Conservation (phyloP, 192 early-diverging fungal species). For the Geranomyces michiganensis region DNA sequence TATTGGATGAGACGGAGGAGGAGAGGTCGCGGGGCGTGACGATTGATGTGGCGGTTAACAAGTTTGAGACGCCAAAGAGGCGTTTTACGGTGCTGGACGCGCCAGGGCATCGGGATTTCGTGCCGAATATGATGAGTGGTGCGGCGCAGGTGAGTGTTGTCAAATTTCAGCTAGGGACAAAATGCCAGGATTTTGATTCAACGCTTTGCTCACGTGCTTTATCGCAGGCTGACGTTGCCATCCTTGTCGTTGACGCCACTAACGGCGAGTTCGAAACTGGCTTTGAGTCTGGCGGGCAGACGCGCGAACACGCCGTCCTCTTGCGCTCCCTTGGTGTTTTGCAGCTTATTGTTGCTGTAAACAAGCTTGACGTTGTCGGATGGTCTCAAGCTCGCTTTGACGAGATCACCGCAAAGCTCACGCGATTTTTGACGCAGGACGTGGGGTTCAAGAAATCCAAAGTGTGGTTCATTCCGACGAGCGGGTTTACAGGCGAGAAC, state of each 20-base stretch:
- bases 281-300: conserved; percentile 92
- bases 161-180: too few species aligned
- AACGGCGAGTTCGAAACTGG: conserved; percentile 94
- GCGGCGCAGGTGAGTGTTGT: conserved; percentile 68
- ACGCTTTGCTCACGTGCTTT: not conserved
- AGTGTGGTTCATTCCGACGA: conserved; percentile 85
- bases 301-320: conserved; percentile 92
- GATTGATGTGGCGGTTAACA: conserved; percentile 91
- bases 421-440: conserved; percentile 65
- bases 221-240: conserved; percentile 85
- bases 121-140: conserved; percentile 99
- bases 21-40: conserved; percentile 92
- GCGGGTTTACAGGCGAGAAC: conserved; percentile 91
- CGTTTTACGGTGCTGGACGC: conserved; percentile 91
- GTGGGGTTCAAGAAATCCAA: conserved; percentile 75
- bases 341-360: conserved; percentile 91
- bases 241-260: conserved; percentile 89
- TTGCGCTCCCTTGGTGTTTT: conserved; percentile 90
- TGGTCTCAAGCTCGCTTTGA: conserved; percentile 83
- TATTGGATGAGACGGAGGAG: conserved; percentile 94
- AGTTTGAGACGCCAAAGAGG: conserved; percentile 80
- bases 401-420: conserved; percentile 72
- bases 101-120: conserved; percentile 97
- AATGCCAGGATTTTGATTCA: too few species aligned
- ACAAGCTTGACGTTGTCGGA: conserved; percentile 89